Evolutionary conservation across 208 protist genomes (phyloP).

Genomic region (Crithidia brevicula): DNA sequence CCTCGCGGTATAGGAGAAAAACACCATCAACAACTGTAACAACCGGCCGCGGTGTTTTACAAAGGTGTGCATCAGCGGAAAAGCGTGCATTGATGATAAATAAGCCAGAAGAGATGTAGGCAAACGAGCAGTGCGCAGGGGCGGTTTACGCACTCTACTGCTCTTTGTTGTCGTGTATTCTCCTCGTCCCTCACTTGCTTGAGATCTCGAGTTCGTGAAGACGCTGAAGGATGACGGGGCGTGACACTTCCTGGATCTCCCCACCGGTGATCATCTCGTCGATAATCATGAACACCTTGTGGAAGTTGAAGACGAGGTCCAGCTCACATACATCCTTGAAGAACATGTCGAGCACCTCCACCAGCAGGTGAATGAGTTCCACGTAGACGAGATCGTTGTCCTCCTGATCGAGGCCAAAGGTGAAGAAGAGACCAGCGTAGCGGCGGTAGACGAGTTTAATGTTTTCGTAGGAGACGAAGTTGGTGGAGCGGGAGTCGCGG

Average conservation of each 20-base stretch:
- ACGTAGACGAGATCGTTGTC: conserved; percentile 99
- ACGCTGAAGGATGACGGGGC: conserved; percentile 91
- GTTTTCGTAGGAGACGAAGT: conserved; percentile 96
- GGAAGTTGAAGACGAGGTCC: conserved; percentile 99
- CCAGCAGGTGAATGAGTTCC: conserved; percentile 99
- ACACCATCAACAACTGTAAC: background rate
- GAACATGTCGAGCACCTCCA: conserved; percentile 98
- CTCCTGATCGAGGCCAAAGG: conserved; percentile 96
- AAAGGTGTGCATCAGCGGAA: no score
- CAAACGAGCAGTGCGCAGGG: no score
- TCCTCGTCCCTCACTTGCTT: conserved; percentile 43
- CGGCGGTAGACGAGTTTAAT: conserved; percentile 98
- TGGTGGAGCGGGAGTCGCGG: conserved; percentile 94
- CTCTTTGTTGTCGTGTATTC: no score
- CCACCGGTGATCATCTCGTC: conserved; percentile 99
- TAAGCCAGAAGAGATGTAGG: no score
- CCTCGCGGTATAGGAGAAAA: no score
- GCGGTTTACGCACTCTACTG: no score
- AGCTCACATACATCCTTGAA: conserved; percentile 99
- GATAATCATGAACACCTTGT: conserved; percentile 98
- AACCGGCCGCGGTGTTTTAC: no score
- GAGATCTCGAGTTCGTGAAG: conserved; percentile 94
- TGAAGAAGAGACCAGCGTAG: conserved; percentile 99
- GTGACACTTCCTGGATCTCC: conserved; percentile 98
- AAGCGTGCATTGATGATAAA: no score